Percentiles rank a stretch among this genome's conserved stretches.
Conservation (phyloP, 2,329 filamentous ascomycete species). For the Alternaria sp. region DNA sequence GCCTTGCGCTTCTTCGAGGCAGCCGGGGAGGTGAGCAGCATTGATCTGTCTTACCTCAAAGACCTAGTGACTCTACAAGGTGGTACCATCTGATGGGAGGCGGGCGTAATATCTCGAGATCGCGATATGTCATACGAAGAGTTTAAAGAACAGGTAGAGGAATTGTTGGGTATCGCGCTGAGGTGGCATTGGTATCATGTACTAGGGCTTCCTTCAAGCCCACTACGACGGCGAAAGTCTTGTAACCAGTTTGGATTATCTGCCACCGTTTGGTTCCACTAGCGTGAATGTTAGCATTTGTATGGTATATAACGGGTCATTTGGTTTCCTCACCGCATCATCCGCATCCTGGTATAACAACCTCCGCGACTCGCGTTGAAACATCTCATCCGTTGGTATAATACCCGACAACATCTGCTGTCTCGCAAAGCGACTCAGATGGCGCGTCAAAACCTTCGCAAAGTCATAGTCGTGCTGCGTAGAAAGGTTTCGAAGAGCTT, state of each 20-base stretch:
- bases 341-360: slow-evolving; percentile 54
- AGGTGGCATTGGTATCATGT: slow-evolving; percentile 1
- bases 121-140: not conserved
- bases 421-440: slow-evolving; percentile 51
- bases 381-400: slow-evolving; percentile 56
- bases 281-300: not conserved
- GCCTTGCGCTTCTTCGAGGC: not conserved
- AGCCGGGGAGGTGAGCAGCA: not conserved
- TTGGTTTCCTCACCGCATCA: slow-evolving; percentile 31
- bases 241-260: slow-evolving; percentile 17
- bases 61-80: not conserved
- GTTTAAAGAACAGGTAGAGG: not conserved
- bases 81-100: not conserved
- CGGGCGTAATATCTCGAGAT: not conserved
- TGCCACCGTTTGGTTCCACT: slow-evolving; percentile 50
- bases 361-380: slow-evolving; percentile 53
- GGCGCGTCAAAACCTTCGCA: slow-evolving; percentile 52
- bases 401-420: slow-evolving; percentile 45
- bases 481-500: slow-evolving; percentile 1
- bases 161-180: not conserved
- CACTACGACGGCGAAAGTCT: slow-evolving; percentile 5
- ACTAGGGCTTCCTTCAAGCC: not conserved
- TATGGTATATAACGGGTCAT: not conserved
- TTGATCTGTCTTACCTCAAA: not conserved
- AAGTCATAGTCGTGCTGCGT: slow-evolving; percentile 37